Evolutionary conservation across 78 protist species (phyloP).

Genomic region (Emiliania huxleyi): DNA sequence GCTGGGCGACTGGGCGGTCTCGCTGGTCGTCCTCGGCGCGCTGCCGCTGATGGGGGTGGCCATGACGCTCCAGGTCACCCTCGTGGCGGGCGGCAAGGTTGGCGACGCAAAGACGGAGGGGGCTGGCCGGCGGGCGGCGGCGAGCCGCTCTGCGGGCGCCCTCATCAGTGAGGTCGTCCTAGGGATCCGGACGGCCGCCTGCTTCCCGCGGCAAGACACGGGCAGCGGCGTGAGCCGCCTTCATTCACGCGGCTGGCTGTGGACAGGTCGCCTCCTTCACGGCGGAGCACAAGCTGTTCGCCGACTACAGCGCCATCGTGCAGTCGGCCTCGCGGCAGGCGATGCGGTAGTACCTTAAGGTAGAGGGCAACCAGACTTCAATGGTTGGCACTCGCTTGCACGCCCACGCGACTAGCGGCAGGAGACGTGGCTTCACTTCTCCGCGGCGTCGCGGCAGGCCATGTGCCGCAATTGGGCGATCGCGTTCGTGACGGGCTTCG

Average conservation of each 20-base stretch:
- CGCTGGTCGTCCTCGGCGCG: not conserved
- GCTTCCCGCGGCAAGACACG: not conserved
- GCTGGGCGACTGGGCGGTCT: not conserved
- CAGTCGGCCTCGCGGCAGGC: not conserved
- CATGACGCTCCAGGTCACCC: conserved; percentile 62
- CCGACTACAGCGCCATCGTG: not conserved
- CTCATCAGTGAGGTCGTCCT: not conserved
- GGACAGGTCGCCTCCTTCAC: not conserved
- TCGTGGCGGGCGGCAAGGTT: conserved; percentile 22
- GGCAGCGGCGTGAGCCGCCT: no score
- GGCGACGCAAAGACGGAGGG: conserved; percentile 50
- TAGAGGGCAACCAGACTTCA: no score
- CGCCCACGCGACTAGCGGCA: no score
- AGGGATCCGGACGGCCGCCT: not conserved
- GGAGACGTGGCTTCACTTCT: no score
- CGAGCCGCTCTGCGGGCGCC: not conserved
- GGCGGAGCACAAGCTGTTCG: not conserved
- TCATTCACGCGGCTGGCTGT: no score
- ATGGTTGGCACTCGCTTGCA: no score
- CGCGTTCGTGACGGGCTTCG: not conserved
- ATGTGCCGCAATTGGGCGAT: not conserved
- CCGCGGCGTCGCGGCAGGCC: not conserved
- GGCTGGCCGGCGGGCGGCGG: no score
- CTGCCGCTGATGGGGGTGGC: conserved; percentile 44
- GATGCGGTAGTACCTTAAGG: no score